Percentiles rank a stretch among this genome's conserved stretches.
Evolutionary conservation across 306 rosid species (phyloP).

Genomic region (Cyamopsis tetragonoloba): DNA sequence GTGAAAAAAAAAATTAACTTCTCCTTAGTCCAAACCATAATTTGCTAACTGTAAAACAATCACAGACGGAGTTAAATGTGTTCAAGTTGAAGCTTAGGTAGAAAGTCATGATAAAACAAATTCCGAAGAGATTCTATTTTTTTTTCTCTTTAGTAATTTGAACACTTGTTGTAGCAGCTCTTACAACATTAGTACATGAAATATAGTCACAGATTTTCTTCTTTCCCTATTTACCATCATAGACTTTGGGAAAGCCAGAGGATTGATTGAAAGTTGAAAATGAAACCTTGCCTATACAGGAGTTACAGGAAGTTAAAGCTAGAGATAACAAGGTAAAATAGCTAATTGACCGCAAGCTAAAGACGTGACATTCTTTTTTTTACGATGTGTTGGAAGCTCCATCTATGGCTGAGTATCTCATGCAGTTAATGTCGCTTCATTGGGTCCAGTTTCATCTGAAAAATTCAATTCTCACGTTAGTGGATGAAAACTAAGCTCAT

Average conservation of each 20-base stretch:
- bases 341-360: constrained; percentile 29
- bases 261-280: constrained; percentile 23
- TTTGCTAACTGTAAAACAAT: no score
- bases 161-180: constrained; percentile 20
- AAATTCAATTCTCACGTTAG: constrained; percentile 27
- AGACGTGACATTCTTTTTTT: constrained; percentile 36
- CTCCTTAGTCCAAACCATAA: no score
- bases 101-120: background rate
- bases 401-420: constrained; percentile 39
- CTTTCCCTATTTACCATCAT: constrained; percentile 21
- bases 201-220: constrained; percentile 11
- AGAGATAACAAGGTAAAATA: constrained; percentile 25
- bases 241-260: constrained; percentile 22
- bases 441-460: constrained; percentile 36
- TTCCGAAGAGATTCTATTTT: background rate
- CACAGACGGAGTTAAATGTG: background rate
- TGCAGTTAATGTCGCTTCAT: constrained; percentile 32
- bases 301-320: constrained; percentile 46
- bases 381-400: constrained; percentile 33
- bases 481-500: background rate
- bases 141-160: constrained; percentile 7
- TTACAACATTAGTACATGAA: constrained; percentile 25
- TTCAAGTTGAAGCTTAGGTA: background rate
- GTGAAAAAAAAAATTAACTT: no score
- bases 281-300: constrained; percentile 54